These are phyloP conservation scores for Nakaseomyces bracarensis DNA, from an alignment of 1,139 yeast species.

Conservation along the genomic window DNA sequence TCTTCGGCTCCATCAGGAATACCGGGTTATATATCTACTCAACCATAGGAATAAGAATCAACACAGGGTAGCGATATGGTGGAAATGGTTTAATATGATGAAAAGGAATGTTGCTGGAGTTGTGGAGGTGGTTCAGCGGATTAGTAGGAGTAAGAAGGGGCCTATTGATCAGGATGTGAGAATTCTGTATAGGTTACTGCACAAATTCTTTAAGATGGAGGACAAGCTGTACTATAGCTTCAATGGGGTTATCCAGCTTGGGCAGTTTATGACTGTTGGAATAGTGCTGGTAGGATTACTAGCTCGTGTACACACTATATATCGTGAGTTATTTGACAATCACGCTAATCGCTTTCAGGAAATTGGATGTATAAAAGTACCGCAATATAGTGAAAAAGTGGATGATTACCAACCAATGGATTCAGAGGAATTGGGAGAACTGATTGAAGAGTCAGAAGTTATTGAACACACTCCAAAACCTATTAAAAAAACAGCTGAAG, in stretches of 20 bases:
- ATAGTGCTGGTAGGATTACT: slow-evolving; percentile 55
- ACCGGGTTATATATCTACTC: slow-evolving; percentile 48
- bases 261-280: slow-evolving; percentile 72
- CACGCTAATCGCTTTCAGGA: background rate
- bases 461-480: slow-evolving; percentile 6
- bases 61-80: slow-evolving; percentile 69
- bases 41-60: slow-evolving; percentile 71
- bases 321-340: slow-evolving; percentile 7
- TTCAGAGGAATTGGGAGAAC: slow-evolving; percentile 11
- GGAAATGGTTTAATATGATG: slow-evolving; percentile 58
- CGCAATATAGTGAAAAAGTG: slow-evolving; percentile 13
- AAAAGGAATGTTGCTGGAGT: slow-evolving; percentile 48
- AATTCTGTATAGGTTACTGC: slow-evolving; percentile 14
- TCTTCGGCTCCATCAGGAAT: slow-evolving; percentile 39
- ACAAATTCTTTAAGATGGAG: slow-evolving; percentile 13
- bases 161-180: slow-evolving; percentile 9
- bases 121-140: slow-evolving; percentile 18
- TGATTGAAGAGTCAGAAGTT: slow-evolving; percentile 10
- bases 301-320: slow-evolving; percentile 39
- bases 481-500: slow-evolving; percentile 9
- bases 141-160: slow-evolving; percentile 8
- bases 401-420: background rate
- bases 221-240: slow-evolving; percentile 44
- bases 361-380: background rate
- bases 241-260: slow-evolving; percentile 61